These are phyloP conservation scores for Fusarium fracticaudum DNA, from an alignment of 2,329 filamentous ascomycete species.

Conservation along the genomic window DNA sequence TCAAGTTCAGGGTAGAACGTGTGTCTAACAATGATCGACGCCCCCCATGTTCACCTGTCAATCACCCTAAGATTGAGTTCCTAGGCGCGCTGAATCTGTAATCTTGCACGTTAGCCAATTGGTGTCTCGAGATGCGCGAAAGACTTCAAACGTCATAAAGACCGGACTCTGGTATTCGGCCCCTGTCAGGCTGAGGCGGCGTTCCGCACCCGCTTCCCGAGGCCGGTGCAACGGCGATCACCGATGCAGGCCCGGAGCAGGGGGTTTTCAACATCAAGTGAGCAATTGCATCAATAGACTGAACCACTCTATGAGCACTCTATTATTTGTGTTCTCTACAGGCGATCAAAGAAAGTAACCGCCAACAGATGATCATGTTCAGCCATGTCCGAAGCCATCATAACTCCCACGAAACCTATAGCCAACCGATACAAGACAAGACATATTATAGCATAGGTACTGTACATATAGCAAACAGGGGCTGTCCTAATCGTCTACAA, in stretches of 20 bases:
- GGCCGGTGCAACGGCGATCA: constrained; percentile 38
- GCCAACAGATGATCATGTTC: neutral
- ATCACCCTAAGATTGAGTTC: constrained; percentile 21
- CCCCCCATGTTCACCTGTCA: constrained; percentile 5
- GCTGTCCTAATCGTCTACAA: neutral
- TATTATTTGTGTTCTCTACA: neutral
- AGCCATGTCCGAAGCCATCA: constrained; percentile 33
- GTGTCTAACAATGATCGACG: neutral
- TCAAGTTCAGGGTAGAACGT: neutral
- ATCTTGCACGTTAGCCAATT: constrained; percentile 2
- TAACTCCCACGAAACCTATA: constrained; percentile 2
- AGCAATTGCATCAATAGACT: constrained; percentile 1
- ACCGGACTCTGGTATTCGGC: neutral
- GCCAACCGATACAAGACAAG: neutral
- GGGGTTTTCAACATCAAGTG: constrained; percentile 6
- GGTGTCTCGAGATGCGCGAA: neutral
- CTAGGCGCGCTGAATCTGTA: neutral
- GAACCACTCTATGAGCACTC: neutral
- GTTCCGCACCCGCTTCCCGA: constrained; percentile 18
- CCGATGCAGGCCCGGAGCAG: constrained; percentile 31
- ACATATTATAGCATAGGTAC: neutral
- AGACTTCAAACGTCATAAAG: constrained; percentile 18
- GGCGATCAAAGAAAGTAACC: neutral
- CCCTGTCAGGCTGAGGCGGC: constrained; percentile 40
- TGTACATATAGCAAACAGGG: neutral